Base-by-base conservation (phyloP, 2,329 filamentous ascomycete genomes). In the Colletotrichum gigasporum region DNA sequence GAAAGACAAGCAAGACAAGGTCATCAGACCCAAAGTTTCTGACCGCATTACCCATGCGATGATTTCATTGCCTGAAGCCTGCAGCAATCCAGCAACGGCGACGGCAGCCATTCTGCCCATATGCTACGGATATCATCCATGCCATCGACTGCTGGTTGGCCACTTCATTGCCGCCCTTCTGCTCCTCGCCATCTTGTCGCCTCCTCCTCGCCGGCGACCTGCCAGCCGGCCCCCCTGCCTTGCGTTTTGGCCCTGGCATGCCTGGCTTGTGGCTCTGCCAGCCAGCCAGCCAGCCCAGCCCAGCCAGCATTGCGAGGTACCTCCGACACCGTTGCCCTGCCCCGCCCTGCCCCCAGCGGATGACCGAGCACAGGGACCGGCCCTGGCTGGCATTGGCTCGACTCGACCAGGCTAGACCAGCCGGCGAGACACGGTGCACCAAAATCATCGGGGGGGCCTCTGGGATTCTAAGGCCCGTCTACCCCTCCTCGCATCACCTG, bases 11-110 rank as follows among this genome's bases (percentile, higher is more conserved):
- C 35, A 57, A 54, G 59, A 65, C 59, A 58, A 44, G 59, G 63
- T 65, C 63, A 65, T 52, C 58, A 63, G 63, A 65, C 63, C 63
- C 59, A 65, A 55, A 51, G 56, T 62, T 65, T 62, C 62, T 65
- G 62, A 51, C 62, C 50, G 50, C 57, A 55, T 65, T 37, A 62
- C 50, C 62, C 62, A 62, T 65, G 62, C 45, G 30, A 35, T 58
- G 51, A 52, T 63, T 56, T 51, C 45, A 58, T 63, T 52, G 51
- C 58, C 59, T 65, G 63, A 65, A 63, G 63, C 44, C 44, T 65
- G 58, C 63, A 62, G 56, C 48, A 48, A 14, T 18, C 28, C 34
- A 45, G 34, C 34, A 47, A 42, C 14, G 11, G 30, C 41, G 30
- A 50, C 44, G 44, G 54, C 62, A 61, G 50, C 42, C 34, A 44